A percentile compares a stretch with the other conserved stretches of the same genome.
phyloP scores from a whole-genome alignment of 257 asterid genomes.

The Solanum sitiens region DNA sequence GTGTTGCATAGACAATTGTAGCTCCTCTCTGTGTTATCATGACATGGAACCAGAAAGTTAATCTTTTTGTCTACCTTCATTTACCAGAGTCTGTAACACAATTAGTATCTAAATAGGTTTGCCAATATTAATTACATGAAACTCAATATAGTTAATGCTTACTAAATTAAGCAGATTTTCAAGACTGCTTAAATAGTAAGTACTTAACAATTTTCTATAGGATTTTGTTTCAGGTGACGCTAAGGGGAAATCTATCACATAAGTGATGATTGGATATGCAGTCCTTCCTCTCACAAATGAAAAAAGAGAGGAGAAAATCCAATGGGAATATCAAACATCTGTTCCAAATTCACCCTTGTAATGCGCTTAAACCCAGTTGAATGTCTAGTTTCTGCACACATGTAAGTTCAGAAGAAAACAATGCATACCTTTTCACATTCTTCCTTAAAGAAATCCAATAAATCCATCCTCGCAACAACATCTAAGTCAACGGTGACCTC shows the following conservation, averaged over 20 bases:
- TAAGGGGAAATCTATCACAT: neutral
- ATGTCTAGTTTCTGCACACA: neutral
- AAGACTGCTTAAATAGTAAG: neutral
- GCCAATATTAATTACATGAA: neutral
- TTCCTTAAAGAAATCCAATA: conserved; percentile 77
- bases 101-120: neutral
- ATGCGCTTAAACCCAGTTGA: neutral
- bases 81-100: neutral
- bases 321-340: neutral
- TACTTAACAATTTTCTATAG: neutral
- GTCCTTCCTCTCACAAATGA: neutral
- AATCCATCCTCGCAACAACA: conserved; percentile 96
- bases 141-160: neutral
- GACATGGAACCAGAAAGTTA: neutral
- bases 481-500: conserved; percentile 96
- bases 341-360: neutral
- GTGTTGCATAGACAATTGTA: conserved; percentile 87
- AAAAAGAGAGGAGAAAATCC: neutral
- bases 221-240: neutral
- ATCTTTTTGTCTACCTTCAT: too few relatives aligned
- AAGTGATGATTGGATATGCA: neutral
- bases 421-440: conserved; percentile 76
- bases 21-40: conserved; percentile 78
- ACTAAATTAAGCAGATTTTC: neutral
- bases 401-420: neutral